Percentiles rank a stretch among this genome's conserved stretches.
Evolutionary conservation across 768 basidiomycete species (phyloP).

Genomic region (Mycena maculata): DNA sequence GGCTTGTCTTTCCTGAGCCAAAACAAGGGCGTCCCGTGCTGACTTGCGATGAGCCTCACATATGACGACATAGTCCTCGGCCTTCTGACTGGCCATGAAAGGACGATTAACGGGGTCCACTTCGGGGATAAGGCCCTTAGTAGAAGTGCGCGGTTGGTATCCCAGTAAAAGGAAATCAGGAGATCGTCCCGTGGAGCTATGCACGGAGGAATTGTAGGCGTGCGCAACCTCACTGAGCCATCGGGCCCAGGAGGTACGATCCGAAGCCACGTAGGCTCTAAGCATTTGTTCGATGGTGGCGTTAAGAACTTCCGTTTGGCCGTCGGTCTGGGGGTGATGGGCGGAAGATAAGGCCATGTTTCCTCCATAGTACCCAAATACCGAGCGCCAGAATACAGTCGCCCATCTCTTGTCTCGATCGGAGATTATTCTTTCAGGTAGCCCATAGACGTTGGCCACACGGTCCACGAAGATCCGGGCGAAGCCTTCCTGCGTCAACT

Average conservation of each 20-base stretch:
- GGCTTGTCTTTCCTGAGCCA: conserved; percentile 17
- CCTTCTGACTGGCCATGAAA: not conserved
- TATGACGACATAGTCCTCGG: not conserved
- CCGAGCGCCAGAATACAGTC: not conserved
- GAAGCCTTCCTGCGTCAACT: conserved; percentile 12
- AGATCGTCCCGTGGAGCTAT: conserved; percentile 34
- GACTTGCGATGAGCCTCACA: not conserved
- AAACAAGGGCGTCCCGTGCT: conserved; percentile 36
- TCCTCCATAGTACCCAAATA: not conserved
- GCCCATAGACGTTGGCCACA: not conserved
- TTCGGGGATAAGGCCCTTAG: not conserved
- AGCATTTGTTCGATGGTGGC: conserved; percentile 39
- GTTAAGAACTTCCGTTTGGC: conserved; percentile 45
- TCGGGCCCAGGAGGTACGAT: conserved; percentile 39
- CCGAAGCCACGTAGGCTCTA: conserved; percentile 34
- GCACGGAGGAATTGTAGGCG: conserved; percentile 41
- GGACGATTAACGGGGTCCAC: not conserved
- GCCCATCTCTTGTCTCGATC: not conserved
- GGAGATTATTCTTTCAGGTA: not conserved
- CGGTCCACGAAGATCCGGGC: conserved; percentile 8
- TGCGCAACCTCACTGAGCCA: conserved; percentile 36
- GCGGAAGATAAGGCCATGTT: conserved; percentile 37
- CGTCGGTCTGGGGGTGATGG: too few relatives aligned
- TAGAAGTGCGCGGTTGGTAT: not conserved
- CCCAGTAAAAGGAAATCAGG: conserved; percentile 29